Evolutionary conservation across 192 early-diverging fungal species (phyloP).

Genomic region (Anaeromyces robustus): DNA sequence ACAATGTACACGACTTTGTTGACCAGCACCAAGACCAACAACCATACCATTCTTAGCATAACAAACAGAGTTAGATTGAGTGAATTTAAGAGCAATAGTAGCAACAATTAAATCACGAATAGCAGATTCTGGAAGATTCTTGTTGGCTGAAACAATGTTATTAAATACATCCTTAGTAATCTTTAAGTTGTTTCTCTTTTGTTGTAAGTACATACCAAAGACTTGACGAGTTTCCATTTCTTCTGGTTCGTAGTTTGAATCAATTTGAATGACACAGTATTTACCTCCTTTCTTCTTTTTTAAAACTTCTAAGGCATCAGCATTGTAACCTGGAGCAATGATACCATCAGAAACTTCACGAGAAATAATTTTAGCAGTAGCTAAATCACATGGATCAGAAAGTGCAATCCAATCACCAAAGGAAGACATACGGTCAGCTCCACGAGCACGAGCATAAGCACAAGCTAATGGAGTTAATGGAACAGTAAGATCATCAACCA

Average conservation of each 20-base stretch:
- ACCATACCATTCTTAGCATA: constrained; percentile 97
- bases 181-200: constrained; percentile 75
- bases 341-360: constrained; percentile 95
- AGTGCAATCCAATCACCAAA: constrained; percentile 99
- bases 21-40: constrained; percentile 91
- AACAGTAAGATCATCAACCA: constrained; percentile 68
- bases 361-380: constrained; percentile 87
- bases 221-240: constrained; percentile 81
- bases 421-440: constrained; percentile 97
- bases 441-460: constrained; percentile 94
- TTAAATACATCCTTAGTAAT: constrained; percentile 63
- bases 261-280: constrained; percentile 90
- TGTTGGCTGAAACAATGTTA: constrained; percentile 76
- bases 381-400: constrained; percentile 70
- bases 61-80: constrained; percentile 97
- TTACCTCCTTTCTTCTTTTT: constrained; percentile 93
- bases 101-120: constrained; percentile 84
- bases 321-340: constrained; percentile 79
- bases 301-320: constrained; percentile 77
- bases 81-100: constrained; percentile 97
- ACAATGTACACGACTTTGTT: constrained; percentile 98
- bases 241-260: constrained; percentile 74
- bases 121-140: constrained; percentile 44
- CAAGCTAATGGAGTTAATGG: constrained; percentile 67
- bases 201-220: constrained; percentile 79